These are phyloP conservation scores for Thymus quinquecostatus DNA, from an alignment of 257 asterid genomes.

Conservation along the genomic window DNA sequence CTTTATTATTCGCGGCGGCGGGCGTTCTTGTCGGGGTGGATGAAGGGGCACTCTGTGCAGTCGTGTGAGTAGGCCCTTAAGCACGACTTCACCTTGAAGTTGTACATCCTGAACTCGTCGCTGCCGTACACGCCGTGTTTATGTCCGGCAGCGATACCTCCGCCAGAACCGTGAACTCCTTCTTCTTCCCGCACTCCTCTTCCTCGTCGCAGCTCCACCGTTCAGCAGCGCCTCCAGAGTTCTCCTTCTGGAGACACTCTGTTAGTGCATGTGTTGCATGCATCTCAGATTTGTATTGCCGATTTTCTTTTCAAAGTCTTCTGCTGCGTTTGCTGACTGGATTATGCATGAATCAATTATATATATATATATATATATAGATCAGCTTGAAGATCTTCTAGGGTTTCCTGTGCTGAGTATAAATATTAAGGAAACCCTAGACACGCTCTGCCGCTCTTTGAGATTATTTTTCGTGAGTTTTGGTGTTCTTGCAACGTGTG, in stretches of 20 bases:
- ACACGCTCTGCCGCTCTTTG: too few relatives aligned
- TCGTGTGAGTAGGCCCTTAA: conserved; percentile 60
- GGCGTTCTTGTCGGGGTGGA: conserved; percentile 64
- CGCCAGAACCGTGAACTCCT: conserved; percentile 60
- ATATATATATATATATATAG: too few relatives aligned
- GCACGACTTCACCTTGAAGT: conserved; percentile 61
- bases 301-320: too few relatives aligned
- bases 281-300: too few relatives aligned
- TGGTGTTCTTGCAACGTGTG: too few relatives aligned
- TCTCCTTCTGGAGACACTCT: conserved; percentile 40
- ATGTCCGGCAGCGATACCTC: conserved; percentile 63
- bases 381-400: too few relatives aligned
- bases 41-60: conserved; percentile 66
- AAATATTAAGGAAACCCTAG: too few relatives aligned
- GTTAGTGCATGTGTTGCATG: too few relatives aligned
- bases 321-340: too few relatives aligned
- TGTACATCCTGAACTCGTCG: conserved; percentile 60
- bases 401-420: too few relatives aligned
- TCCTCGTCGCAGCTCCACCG: conserved; percentile 39
- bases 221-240: conserved; percentile 61
- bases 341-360: too few relatives aligned
- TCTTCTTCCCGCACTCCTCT: conserved; percentile 64
- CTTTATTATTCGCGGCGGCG: conserved; percentile 46
- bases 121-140: conserved; percentile 50
- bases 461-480: too few relatives aligned